Base-by-base conservation (phyloP, 2,329 filamentous ascomycete genomes). In the Emergomyces orientalis region DNA sequence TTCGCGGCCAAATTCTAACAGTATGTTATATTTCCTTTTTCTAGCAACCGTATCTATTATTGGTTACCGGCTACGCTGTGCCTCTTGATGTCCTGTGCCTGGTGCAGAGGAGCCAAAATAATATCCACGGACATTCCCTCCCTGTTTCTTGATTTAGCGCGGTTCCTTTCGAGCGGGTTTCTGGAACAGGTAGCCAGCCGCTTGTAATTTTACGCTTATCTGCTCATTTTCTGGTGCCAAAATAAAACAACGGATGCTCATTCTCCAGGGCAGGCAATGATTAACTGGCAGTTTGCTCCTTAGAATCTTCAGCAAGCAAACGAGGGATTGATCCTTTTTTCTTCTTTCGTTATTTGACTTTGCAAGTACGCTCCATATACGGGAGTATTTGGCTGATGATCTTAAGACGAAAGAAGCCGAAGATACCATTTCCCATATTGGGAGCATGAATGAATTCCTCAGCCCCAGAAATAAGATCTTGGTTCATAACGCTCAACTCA, bases 1-100 rank as follows among this genome's bases (percentile, higher is more conserved):
- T 32, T 55, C 52, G 2, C 51, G 22, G 34, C 8, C 52, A 22
- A 55, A 27, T 17, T 27, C 34, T 19, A 30, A 14, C 11, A 13
- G 55, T 58, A 58, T 43, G 34, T 58, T 27, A 58, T 59, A 22
- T 9, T 59, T 32, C 37, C 34, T 47, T 59, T 22, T 59, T 34
- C 41, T 27, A n/a, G 14, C 37, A 43, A 17, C 55, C 37, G 7
- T 43, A 22, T 22, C 52, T 41, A 27, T 41, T 32, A 59, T 59
- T 59, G 57, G 57, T 25, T 59, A 34, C 57, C 41, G 30, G 41
- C 17, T 34, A 22, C 17, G 34, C 14, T 39, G 17, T 34, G 27
- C 25, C 25, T 59, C 41, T 30, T 22, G 22, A 47, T 47, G n/a
- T 47, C 39, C 56, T 47, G 27, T 22, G 32, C 25, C 27, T 27